Percentiles rank a stretch among this genome's conserved stretches.
These are phyloP conservation scores for Astragalus membranaceus DNA, from an alignment of 306 rosid species.

Conservation along the genomic window DNA sequence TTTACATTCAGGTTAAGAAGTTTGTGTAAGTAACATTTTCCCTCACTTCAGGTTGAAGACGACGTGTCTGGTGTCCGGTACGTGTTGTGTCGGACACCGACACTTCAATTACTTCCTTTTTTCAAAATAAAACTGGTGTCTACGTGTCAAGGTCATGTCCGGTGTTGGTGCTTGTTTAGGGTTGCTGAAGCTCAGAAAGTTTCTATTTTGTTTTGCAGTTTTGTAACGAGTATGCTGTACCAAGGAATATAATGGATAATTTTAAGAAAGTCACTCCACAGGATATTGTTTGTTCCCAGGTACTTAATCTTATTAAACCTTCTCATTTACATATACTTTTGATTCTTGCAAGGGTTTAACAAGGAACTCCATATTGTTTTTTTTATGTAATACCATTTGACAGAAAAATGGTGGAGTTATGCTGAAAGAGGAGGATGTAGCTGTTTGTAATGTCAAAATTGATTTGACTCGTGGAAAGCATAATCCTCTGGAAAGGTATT, in stretches of 20 bases:
- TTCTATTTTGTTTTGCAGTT: conserved; percentile 45
- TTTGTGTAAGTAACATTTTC: neutral
- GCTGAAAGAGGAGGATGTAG: conserved; percentile 75
- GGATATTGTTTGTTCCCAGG: conserved; percentile 96
- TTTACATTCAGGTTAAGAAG: neutral
- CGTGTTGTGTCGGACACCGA: too few species aligned
- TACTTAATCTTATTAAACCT: conserved; percentile 14
- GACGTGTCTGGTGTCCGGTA: too few species aligned
- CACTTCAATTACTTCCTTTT: too few species aligned
- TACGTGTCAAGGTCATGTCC: too few species aligned
- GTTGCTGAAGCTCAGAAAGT: neutral
- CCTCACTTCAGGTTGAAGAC: too few species aligned
- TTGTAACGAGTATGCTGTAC: conserved; percentile 93
- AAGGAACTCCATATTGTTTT: neutral
- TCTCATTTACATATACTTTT: conserved; percentile 4
- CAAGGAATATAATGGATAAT: conserved; percentile 66
- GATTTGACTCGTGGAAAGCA: conserved; percentile 91
- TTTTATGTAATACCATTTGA: conserved; percentile 4
- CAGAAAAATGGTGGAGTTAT: conserved; percentile 79
- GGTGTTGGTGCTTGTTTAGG: neutral
- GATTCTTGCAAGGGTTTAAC: conserved; percentile 7
- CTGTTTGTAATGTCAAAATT: conserved; percentile 71
- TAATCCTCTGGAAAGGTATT: conserved; percentile 87
- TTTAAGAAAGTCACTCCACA: conserved; percentile 80
- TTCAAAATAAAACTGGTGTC: too few species aligned